Evolutionary conservation across 208 protist genomes (phyloP), one percentile per base, ranked within the genome.

Genomic region (Herpetomonas samuelpessoai): DNA sequence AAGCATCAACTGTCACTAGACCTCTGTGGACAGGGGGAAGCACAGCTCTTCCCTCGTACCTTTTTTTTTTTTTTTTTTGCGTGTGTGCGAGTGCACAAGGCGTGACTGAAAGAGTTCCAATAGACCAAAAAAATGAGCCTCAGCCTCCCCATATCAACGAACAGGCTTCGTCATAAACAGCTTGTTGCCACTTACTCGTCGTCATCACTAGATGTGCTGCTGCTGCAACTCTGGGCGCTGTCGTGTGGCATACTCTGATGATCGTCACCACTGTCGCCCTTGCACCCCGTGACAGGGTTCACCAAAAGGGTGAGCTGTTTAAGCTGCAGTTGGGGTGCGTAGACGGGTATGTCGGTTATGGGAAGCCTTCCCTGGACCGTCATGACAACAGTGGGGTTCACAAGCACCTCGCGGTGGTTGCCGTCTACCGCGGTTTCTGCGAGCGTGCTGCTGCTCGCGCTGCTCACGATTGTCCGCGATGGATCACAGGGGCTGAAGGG

Each of bases 301-400:
- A 41, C 35, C 35, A n/a, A 9, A n/a, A 56, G 10, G 26, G 28
- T 51, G 6, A 35, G 26, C 6, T 48, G 49, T 14, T 57, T 46
- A 25, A 78, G 45, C 2, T 47, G 57, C 18, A 70, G 60, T 47
- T 64, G 56, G 16, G 79, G 79, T 2, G 54, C 54, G 68, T 86
- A 86, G 10, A 80, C 44, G 1, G 70, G 71, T 21, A 81, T 54
- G 21, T 59, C 67, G 3, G 12, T n/a, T 6, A 53, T 39, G 6
- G 52, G 39, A 0, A 80, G 53, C 47, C 74, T 73, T 7, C 50
- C 54, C 38, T 68, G 27, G 25, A 69, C 60, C 0, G 68, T 79
- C 41, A 66, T 25, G 29, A 79, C 62, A 28, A 81, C 79, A 0
- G 79, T 86, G 0, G 65, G 38, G 65, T 84, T 84, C 14, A 14